A percentile compares a stretch with the other conserved stretches of the same genome.
phyloP scores from a whole-genome alignment of 2,329 filamentous ascomycete genomes.

The Diplodia seriata region DNA sequence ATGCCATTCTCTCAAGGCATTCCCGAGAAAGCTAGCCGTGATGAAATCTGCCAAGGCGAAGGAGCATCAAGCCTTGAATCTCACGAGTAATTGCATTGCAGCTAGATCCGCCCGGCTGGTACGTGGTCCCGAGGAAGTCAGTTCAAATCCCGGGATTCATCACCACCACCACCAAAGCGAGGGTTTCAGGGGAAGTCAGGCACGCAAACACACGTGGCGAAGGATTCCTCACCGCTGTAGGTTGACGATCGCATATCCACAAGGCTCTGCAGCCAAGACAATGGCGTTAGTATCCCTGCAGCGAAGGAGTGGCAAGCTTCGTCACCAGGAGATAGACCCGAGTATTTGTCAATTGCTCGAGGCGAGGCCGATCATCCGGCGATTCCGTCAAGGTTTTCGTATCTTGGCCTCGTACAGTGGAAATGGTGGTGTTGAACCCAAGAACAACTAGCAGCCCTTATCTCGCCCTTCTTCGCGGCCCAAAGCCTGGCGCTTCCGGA shows the following conservation, averaged over 20 bases:
- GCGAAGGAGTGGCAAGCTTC: neutral
- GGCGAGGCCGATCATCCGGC: slow-evolving; percentile 21
- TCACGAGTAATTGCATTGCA: neutral
- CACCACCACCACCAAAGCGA: neutral
- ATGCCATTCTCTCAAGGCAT: neutral
- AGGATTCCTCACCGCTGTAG: slow-evolving; percentile 6
- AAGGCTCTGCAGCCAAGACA: slow-evolving; percentile 6
- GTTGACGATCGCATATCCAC: neutral
- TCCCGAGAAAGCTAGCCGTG: neutral
- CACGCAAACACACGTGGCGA: neutral
- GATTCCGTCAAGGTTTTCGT: neutral
- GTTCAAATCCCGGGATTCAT: neutral
- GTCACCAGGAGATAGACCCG: neutral
- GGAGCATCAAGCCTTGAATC: neutral
- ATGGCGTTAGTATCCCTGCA: slow-evolving; percentile 12
- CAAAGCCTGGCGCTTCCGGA: neutral
- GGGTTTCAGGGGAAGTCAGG: slow-evolving; percentile 5
- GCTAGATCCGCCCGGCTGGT: too few species aligned
- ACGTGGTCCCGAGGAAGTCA: too few species aligned
- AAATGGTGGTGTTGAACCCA: neutral
- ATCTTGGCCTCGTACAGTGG: too few species aligned
- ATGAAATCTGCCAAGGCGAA: neutral
- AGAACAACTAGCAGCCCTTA: neutral
- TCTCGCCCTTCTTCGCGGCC: neutral
- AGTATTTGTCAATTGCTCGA: slow-evolving; percentile 13